phyloP scores from a whole-genome alignment of 768 basidiomycete genomes.

The Panaeolus papilionaceus region DNA sequence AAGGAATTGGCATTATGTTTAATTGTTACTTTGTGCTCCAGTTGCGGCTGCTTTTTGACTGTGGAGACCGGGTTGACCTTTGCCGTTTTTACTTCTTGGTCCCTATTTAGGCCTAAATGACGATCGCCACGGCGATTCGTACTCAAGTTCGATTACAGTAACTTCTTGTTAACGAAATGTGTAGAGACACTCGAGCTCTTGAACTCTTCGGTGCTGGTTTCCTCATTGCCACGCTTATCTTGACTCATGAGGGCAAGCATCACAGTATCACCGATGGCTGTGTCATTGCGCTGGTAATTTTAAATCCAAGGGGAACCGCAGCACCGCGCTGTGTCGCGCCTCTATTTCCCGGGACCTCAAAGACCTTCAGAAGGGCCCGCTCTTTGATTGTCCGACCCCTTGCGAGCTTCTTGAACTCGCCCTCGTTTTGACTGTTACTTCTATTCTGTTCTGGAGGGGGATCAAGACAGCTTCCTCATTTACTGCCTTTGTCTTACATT shows the following conservation, averaged over 20 bases:
- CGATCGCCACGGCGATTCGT: neutral
- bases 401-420: neutral
- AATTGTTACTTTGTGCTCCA: neutral
- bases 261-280: too few relatives aligned
- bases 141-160: neutral
- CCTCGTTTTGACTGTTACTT: neutral
- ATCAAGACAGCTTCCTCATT: neutral
- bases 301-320: neutral
- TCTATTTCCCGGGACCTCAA: neutral
- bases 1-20: neutral
- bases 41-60: neutral
- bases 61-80: neutral
- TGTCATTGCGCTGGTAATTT: too few relatives aligned
- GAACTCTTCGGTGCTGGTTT: neutral
- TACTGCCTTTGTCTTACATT: neutral
- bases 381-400: neutral
- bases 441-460: neutral
- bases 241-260: too few relatives aligned
- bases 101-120: neutral
- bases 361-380: constrained; percentile 1
- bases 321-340: constrained; percentile 7
- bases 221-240: too few relatives aligned
- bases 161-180: neutral
- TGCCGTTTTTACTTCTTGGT: neutral
- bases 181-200: neutral